A percentile compares a stretch with the other conserved stretches of the same genome.
phyloP scores from a whole-genome alignment of 164 flowering plant species.

The Magnolia kwangsiensis region DNA sequence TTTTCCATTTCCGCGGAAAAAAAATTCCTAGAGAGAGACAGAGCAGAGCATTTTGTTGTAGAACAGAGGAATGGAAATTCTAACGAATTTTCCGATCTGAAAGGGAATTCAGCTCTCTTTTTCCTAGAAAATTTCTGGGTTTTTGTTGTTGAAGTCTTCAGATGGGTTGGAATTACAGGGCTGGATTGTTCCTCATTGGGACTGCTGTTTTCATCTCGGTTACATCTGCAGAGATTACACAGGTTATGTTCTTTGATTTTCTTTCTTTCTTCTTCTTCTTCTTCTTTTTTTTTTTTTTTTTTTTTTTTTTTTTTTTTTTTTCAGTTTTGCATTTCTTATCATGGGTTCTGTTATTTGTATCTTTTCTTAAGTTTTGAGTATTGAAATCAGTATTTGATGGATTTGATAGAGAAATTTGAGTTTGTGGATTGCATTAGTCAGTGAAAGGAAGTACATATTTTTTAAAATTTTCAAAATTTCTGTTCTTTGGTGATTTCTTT shows the following conservation, averaged over 20 bases:
- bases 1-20: background rate
- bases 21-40: background rate
- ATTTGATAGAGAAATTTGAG: background rate
- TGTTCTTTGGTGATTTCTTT: too few relatives aligned
- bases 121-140: background rate
- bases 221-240: constrained; percentile 69
- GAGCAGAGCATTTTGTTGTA: background rate
- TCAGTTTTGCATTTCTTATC: background rate
- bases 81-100: background rate
- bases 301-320: background rate
- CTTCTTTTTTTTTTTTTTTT: background rate
- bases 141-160: background rate
- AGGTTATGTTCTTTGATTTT: constrained; percentile 31
- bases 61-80: background rate
- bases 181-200: constrained; percentile 60
- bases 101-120: background rate
- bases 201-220: constrained; percentile 66
- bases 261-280: background rate
- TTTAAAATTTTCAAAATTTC: too few relatives aligned
- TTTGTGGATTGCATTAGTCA: background rate
- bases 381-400: background rate
- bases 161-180: constrained; percentile 67
- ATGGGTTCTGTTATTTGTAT: background rate
- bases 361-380: background rate
- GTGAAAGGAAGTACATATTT: background rate